Base-by-base conservation (phyloP, 129 eudicot species). In the Tagetes patula region DNA sequence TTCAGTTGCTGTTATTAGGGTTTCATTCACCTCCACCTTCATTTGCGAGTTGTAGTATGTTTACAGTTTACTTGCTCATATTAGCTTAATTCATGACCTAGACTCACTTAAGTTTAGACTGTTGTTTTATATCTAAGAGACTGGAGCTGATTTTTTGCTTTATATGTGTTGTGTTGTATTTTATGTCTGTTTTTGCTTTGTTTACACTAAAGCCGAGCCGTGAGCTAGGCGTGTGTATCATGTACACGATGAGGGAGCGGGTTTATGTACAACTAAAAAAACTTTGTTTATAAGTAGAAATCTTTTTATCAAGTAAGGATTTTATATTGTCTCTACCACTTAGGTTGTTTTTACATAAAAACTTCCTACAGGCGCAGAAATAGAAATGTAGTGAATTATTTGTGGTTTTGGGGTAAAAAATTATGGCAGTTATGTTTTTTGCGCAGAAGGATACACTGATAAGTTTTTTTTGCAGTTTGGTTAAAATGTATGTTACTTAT, bases 401-500 rank as follows among this genome's bases (percentile, higher is more conserved):
- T 61, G 13, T 58, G 6, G 13, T 20, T 53, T 53, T 1, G 5
- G 64, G 6, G 8, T 4, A 58, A 7, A 6, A 58, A 20, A 10
- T 1, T n/a, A 32, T 32, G 10, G 0, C 34, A 20, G 27, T 20
- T 20, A 53, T 53, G 5, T 20, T 20, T 0, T 53, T 1, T 1
- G 3, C 6, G 34, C 4, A 27, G 60, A 53, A 53, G 60, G 60
- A 33, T 6, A 2, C 3, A 1, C 1, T 20, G 9, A 4, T 5
- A 4, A 14, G 4, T 20, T 20, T 20, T 53, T 5, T 7, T 14
- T 53, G 60, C 34, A 53, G 20, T 20, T 53, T 9, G 11, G 58
- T 52, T 32, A 31, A 46, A 45, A 46, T 46, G 72, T 20, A 13
- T 69, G 62, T 52, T 13, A 54, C 66, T 66, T 65, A 76, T 62